Evolutionary conservation across 1,284 basidiomycete genomes (phyloP), one percentile per base, ranked within the genome.

Genomic region (Apiotrichum gamsii): DNA sequence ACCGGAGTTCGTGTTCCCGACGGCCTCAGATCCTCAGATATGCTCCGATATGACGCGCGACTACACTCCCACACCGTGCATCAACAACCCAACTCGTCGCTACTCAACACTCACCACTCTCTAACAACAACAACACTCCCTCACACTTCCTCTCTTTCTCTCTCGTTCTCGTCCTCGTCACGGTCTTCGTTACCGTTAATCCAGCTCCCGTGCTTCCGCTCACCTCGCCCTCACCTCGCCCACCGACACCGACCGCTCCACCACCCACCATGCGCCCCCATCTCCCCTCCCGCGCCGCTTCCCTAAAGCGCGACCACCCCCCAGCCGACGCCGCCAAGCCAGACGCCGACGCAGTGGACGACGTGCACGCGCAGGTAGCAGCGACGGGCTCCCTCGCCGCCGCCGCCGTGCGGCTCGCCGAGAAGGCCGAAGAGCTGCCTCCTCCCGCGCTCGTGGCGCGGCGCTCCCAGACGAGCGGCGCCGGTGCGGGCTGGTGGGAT

Each of bases 261-360:
- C 25, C 47, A n/a, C 29, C 21, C 38, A 30, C 39, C 13, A 29
- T 38, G 8, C 35, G 24, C 14, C 24, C 21, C 14, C 20, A 35
- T 13, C 29, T 20, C 19, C 3, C 8, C 3, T 21, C 5, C 18
- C 11, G 3, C 36, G 13, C 36, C 63, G 3, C 65, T 64, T 2
- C 41, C 47, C 10, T 65, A 66, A 23, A 25, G 8, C 38, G 49
- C 8, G 45, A 44, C 24, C 41, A 25, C 14, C 56, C 65, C 3
- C 68, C 68, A 5, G 47, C 52, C 15, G 68, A 70, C 52, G 59
- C 65, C 3, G 29, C 41, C 21, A 62, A 61, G 41, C 47, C 68
- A 3, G 68, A 70, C 57, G 59, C 60, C 16, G 45, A 51, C 10
- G 68, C 68, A 2, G 54, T 70, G 4, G 56, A 57, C 24, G 66